Percentiles rank a stretch among this genome's conserved stretches.
Conservation (phyloP, 768 basidiomycete species). For the Tricholoma terreum region DNA sequence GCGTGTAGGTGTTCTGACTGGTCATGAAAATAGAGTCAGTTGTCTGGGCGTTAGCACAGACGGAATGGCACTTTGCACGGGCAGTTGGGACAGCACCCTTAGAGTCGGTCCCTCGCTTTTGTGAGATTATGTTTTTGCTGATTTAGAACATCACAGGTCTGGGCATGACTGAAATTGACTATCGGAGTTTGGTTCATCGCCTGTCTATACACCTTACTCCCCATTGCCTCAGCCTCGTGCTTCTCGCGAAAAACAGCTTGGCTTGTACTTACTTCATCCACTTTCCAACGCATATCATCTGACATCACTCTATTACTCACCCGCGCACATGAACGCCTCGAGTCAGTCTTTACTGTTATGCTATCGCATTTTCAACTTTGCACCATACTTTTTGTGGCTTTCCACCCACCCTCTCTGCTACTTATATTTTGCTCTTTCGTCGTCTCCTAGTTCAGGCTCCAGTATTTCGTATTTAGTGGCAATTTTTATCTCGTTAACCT, state of each 20-base stretch:
- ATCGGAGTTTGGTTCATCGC: conserved; percentile 12
- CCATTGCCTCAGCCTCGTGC: conserved; percentile 11
- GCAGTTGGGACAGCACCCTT: conserved; percentile 96
- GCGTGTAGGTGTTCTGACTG: conserved; percentile 94
- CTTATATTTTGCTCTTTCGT: conserved; percentile 34
- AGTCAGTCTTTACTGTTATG: conserved; percentile 61
- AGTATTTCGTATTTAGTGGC: conserved; percentile 46
- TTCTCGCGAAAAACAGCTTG: conserved; percentile 16
- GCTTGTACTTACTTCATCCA: conserved; percentile 17
- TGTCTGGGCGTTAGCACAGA: conserved; percentile 95
- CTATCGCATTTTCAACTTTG: conserved; percentile 33
- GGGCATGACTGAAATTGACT: conserved; percentile 60
- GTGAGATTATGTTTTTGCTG: conserved; percentile 8
- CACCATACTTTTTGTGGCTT: conserved; percentile 22
- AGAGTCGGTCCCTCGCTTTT: conserved; percentile 53
- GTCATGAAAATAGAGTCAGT: conserved; percentile 97
- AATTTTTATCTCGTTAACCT: conserved; percentile 29
- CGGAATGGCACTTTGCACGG: conserved; percentile 98
- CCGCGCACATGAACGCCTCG: conserved; percentile 44
- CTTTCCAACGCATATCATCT: conserved; percentile 34
- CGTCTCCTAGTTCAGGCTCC: conserved; percentile 31
- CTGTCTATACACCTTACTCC: conserved; percentile 20
- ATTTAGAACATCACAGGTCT: conserved; percentile 52
- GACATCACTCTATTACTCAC: conserved; percentile 57
- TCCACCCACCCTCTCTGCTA: conserved; percentile 21